Evolutionary conservation across 2,329 filamentous ascomycete genomes (phyloP), one percentile per base, ranked within the genome.

Genomic region (Podosphaera fusca): DNA sequence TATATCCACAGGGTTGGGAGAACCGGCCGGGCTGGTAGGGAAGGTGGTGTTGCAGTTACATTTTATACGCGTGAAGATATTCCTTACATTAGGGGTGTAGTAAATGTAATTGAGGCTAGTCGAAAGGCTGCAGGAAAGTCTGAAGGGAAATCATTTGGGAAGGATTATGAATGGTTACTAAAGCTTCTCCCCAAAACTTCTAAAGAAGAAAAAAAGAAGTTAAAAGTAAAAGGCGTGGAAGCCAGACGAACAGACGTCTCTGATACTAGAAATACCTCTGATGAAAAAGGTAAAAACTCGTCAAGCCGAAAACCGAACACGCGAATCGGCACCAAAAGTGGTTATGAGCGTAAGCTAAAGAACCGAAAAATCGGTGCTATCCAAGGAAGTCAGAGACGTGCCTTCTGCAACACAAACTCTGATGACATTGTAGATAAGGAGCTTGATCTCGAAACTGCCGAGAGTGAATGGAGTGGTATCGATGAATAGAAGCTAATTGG

Each of bases 21-120:
- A 52, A 96, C 92, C 0, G 92, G 90, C 0, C 78, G 92, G 30
- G 92, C 89, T 0, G 92, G 92, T 0, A 78, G 89, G 31, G 80
- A 85, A 64, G 89, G 89, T 29, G 92, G 92, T 53, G 79, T 95
- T 2, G 89, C 88, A 0, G 84, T 98, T 1, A 98, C 92, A 0
- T 84, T 95, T 59, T 98, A 95, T 70, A 96, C 90, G 0, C 87
- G 92, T 68, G 92, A 95, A 60, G 92, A 98, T 66, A 84, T 96
- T 3, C 84, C 86, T 0, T 87, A 82, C 61, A 80, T 98, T 58
- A 94, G 90, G 72, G 86, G 81, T 61, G 85, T 98, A 34, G 92
- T 89, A 38, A 95, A 95, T 65, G 86, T 96, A 38, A 95, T 98
- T 61, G 79, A 85, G 0, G 79, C 80, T 30, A 88, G 84, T 62